Evolutionary conservation across 768 basidiomycete genomes (phyloP).

Genomic region (Trametes cinnabarina): DNA sequence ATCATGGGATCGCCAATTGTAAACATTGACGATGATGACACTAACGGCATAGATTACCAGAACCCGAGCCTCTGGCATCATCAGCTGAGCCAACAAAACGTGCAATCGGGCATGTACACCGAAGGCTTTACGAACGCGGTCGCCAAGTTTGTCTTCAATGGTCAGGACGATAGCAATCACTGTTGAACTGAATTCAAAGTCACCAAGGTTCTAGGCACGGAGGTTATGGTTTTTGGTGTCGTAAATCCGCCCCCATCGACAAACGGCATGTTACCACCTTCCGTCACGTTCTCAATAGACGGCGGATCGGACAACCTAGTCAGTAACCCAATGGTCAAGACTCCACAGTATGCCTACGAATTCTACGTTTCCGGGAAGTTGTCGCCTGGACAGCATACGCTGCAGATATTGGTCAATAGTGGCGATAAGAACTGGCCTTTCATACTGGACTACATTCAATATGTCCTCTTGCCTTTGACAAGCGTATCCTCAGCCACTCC

Average conservation of each 20-base stretch:
- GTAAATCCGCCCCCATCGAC: neutral
- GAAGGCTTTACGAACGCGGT: neutral
- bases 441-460: conserved; percentile 5
- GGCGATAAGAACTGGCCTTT: conserved; percentile 8
- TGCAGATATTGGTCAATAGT: conserved; percentile 4
- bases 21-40: conserved; percentile 5
- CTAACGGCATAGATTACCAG: neutral
- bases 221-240: conserved; percentile 6
- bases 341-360: neutral
- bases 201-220: neutral
- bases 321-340: neutral
- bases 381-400: neutral
- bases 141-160: conserved; percentile 3
- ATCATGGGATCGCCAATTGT: neutral
- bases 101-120: neutral
- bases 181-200: neutral
- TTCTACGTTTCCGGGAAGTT: conserved; percentile 4
- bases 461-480: neutral
- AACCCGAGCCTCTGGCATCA: neutral
- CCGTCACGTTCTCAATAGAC: neutral
- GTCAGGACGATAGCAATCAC: neutral
- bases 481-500: neutral
- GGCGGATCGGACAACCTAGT: neutral
- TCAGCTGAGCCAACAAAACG: neutral
- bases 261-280: neutral